Evolutionary conservation across 306 rosid genomes (phyloP).

Genomic region (Casuarina cunninghamiana): DNA sequence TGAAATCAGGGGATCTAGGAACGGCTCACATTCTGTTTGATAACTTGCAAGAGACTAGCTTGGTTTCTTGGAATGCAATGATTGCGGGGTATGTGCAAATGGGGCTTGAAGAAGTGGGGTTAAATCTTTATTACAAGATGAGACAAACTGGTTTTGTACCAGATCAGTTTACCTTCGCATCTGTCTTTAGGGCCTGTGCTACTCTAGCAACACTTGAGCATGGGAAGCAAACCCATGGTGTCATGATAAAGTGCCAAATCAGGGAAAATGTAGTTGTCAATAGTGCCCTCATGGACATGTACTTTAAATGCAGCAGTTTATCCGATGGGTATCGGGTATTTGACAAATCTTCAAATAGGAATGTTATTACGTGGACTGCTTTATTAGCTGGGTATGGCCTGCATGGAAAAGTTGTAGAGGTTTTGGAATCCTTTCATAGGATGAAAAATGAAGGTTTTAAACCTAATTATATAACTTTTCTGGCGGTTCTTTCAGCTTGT

Average conservation of each 20-base stretch:
- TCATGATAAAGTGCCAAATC: slow-evolving; percentile 61
- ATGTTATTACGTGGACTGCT: slow-evolving; percentile 73
- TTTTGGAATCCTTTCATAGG: slow-evolving; percentile 52
- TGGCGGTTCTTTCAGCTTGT: slow-evolving; percentile 78
- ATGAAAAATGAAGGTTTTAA: slow-evolving; percentile 64
- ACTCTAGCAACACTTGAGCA: slow-evolving; percentile 64
- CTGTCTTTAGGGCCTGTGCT: slow-evolving; percentile 74
- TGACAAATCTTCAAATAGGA: slow-evolving; percentile 54
- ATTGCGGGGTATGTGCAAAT: slow-evolving; percentile 62
- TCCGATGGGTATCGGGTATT: slow-evolving; percentile 53
- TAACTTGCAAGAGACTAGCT: slow-evolving; percentile 41
- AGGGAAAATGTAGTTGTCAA: slow-evolving; percentile 58
- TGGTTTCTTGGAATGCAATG: slow-evolving; percentile 72
- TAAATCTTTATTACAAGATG: slow-evolving; percentile 56
- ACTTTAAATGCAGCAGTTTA: slow-evolving; percentile 70
- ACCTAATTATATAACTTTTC: slow-evolving; percentile 74
- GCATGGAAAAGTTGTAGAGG: slow-evolving; percentile 66
- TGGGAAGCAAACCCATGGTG: slow-evolving; percentile 64
- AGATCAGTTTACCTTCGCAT: slow-evolving; percentile 75
- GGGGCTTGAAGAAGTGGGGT: slow-evolving; percentile 54
- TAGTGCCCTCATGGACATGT: slow-evolving; percentile 75
- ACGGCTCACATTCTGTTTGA: slow-evolving; percentile 52
- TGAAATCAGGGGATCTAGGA: slow-evolving; percentile 59
- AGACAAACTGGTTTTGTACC: slow-evolving; percentile 66
- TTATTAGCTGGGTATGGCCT: slow-evolving; percentile 73